A percentile compares a stretch with the other conserved stretches of the same genome.
phyloP scores from a whole-genome alignment of 371 early-diverging fungal species.

The Zychaea mexicana region DNA sequence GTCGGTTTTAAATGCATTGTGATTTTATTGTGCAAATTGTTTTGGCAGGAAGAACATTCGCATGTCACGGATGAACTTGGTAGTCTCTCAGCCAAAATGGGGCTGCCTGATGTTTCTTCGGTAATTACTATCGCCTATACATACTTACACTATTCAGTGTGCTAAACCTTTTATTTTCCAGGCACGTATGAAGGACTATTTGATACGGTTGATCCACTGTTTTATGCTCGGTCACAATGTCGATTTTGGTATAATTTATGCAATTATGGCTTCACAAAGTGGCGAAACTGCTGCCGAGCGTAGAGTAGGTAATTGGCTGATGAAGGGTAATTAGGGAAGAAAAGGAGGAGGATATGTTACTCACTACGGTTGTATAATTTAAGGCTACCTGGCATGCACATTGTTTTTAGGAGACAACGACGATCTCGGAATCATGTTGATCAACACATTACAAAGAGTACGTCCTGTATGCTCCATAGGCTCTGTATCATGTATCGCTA shows the following conservation, averaged over 20 bases:
- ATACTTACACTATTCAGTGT: neutral
- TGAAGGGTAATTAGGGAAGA: neutral
- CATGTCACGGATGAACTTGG: slow-evolving; percentile 30
- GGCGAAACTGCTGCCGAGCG: slow-evolving; percentile 45
- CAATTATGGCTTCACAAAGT: slow-evolving; percentile 58
- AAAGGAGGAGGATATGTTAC: neutral
- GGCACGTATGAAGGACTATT: slow-evolving; percentile 46
- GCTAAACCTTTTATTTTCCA: slow-evolving; percentile 4
- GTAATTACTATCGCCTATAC: slow-evolving; percentile 14
- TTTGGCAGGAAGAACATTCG: slow-evolving; percentile 47
- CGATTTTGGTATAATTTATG: slow-evolving; percentile 54
- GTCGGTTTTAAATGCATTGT: neutral
- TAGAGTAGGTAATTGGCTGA: slow-evolving; percentile 37
- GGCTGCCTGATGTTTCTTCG: slow-evolving; percentile 39
- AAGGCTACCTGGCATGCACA: slow-evolving; percentile 53
- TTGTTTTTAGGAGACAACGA: slow-evolving; percentile 41
- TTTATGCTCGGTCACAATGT: slow-evolving; percentile 56
- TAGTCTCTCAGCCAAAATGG: slow-evolving; percentile 26
- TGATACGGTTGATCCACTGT: slow-evolving; percentile 51
- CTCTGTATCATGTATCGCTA: neutral
- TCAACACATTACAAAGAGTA: slow-evolving; percentile 57
- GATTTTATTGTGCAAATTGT: too few species aligned
- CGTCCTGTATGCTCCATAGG: too few species aligned
- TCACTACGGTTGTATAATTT: neutral
- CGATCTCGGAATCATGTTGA: slow-evolving; percentile 52